Percentiles rank a stretch among this genome's conserved stretches.
Conservation (phyloP, 495 filamentous ascomycete genomes). For the Copromyces sp. region DNA sequence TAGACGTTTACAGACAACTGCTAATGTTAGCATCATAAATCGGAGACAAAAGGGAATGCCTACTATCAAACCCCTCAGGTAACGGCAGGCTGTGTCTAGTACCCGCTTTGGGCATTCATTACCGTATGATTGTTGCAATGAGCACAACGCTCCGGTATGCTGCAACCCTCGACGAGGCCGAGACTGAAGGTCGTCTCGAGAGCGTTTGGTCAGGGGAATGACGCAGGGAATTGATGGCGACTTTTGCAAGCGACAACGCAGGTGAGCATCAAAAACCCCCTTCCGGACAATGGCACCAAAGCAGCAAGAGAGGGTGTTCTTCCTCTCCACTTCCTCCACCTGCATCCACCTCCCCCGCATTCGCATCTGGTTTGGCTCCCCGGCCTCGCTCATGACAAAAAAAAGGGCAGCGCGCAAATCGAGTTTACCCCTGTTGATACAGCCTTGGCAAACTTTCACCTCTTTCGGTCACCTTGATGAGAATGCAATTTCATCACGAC, state of each 20-base stretch:
- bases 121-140: not conserved
- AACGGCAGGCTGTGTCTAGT: not conserved
- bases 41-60: not conserved
- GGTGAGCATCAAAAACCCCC: not conserved
- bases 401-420: too few relatives aligned
- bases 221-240: not conserved
- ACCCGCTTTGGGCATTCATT: not conserved
- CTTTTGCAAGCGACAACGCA: not conserved
- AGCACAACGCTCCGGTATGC: not conserved
- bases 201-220: not conserved
- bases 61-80: not conserved
- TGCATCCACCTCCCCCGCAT: conserved; percentile 19
- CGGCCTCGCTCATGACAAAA: not conserved
- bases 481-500: too few relatives aligned
- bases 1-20: not conserved
- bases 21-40: not conserved
- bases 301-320: conserved; percentile 6
- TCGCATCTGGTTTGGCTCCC: conserved; percentile 20
- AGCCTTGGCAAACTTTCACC: too few relatives aligned
- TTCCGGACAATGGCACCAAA: not conserved
- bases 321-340: conserved; percentile 21
- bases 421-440: too few relatives aligned
- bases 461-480: too few relatives aligned
- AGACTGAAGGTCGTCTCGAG: not conserved
- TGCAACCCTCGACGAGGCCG: not conserved